These are phyloP conservation scores for Drechslerella dactyloides DNA, from an alignment of 2,329 filamentous ascomycete species.

Conservation along the genomic window DNA sequence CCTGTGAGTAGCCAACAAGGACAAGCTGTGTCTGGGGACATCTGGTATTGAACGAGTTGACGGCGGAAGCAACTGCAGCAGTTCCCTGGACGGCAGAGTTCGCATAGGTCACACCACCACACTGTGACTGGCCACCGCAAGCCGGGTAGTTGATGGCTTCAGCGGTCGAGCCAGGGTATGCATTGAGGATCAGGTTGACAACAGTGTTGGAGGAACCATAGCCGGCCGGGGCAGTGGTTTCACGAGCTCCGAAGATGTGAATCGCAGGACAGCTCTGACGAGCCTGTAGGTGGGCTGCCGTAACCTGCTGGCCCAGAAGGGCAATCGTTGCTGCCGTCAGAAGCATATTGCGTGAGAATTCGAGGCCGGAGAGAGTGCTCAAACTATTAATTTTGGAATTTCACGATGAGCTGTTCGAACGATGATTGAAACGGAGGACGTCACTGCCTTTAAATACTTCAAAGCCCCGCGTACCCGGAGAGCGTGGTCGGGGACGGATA, in stretches of 20 bases:
- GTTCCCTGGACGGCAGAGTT: slow-evolving; percentile 67
- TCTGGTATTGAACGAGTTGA: slow-evolving; percentile 66
- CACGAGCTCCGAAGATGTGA: slow-evolving; percentile 64
- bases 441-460: too few species aligned
- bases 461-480: too few species aligned
- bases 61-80: slow-evolving; percentile 65
- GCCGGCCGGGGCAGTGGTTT: slow-evolving; percentile 62
- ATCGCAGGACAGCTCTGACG: slow-evolving; percentile 59
- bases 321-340: slow-evolving; percentile 44
- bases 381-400: too few species aligned
- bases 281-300: slow-evolving; percentile 22
- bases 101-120: slow-evolving; percentile 67
- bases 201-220: slow-evolving; percentile 64
- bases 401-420: neutral
- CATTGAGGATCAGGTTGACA: slow-evolving; percentile 62
- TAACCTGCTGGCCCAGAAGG: slow-evolving; percentile 46
- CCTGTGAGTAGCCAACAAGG: slow-evolving; percentile 69
- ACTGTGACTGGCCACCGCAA: slow-evolving; percentile 67
- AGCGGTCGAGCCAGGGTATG: slow-evolving; percentile 63
- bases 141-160: slow-evolving; percentile 68
- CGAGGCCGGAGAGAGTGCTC: neutral
- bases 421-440: too few species aligned
- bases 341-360: slow-evolving; percentile 26
- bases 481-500: too few species aligned
- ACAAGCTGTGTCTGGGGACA: slow-evolving; percentile 68